These are phyloP conservation scores for Malus hybrid DNA, from an alignment of 331 rosid genomes.

Conservation along the genomic window DNA sequence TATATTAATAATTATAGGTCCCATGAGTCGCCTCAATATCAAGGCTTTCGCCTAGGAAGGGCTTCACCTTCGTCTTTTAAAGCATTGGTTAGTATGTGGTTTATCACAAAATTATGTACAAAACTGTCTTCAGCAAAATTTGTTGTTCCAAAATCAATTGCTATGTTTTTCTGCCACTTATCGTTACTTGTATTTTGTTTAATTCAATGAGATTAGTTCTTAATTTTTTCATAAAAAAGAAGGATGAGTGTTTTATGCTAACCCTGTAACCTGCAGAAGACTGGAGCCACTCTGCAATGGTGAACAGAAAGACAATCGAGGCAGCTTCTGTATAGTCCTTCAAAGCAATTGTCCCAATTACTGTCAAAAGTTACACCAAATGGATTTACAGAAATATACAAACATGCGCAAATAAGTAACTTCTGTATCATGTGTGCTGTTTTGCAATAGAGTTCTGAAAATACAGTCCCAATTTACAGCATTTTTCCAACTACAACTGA, in stretches of 20 bases:
- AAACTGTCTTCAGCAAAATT: neutral
- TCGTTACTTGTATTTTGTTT: neutral
- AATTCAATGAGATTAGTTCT: neutral
- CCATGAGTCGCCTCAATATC: too few species aligned
- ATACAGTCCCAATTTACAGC: neutral
- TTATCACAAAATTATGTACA: neutral
- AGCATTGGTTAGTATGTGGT: neutral
- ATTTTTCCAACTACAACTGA: neutral
- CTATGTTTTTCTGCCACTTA: neutral
- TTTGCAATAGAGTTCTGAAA: too few species aligned
- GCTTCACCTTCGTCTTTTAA: too few species aligned
- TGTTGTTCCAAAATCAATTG: neutral
- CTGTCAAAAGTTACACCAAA: constrained; percentile 28
- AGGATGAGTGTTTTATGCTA: neutral
- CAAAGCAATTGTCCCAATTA: constrained; percentile 65
- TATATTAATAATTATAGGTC: too few species aligned
- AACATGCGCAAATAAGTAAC: too few species aligned
- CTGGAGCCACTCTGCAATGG: constrained; percentile 86
- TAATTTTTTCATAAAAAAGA: neutral
- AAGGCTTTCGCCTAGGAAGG: too few species aligned
- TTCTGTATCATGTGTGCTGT: too few species aligned
- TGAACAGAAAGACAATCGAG: constrained; percentile 79
- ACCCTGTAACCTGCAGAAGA: constrained; percentile 90
- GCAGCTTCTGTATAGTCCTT: constrained; percentile 77
- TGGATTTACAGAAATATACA: too few species aligned